phyloP scores from a whole-genome alignment of 73 alveolate genomes.

The Symbiodinium pilosum region DNA sequence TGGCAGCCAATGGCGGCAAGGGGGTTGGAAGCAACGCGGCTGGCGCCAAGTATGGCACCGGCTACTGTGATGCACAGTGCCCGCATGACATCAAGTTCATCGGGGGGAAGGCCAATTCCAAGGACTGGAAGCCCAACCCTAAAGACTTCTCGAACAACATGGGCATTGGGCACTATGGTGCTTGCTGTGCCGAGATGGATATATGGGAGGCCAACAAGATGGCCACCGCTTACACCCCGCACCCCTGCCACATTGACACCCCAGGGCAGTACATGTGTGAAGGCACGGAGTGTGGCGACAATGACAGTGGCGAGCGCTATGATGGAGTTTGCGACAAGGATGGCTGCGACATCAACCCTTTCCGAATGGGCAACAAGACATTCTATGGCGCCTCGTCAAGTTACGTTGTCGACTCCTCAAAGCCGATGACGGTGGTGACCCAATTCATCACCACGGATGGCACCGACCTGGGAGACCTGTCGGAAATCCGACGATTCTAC shows the following conservation, averaged over 20 bases:
- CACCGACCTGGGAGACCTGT: slow-evolving; percentile 92
- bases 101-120: slow-evolving; percentile 94
- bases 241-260: slow-evolving; percentile 70
- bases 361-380: slow-evolving; percentile 56
- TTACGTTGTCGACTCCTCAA: slow-evolving; percentile 82
- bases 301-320: slow-evolving; percentile 68
- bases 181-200: slow-evolving; percentile 96
- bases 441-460: slow-evolving; percentile 95
- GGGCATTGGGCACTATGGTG: slow-evolving; percentile 90
- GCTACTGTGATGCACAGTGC: slow-evolving; percentile 57
- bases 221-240: slow-evolving; percentile 89
- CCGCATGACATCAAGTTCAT: slow-evolving; percentile 95
- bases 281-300: slow-evolving; percentile 95
- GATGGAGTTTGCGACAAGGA: slow-evolving; percentile 95
- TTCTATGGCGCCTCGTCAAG: slow-evolving; percentile 83
- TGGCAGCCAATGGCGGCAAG: slow-evolving; percentile 95
- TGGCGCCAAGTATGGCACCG: slow-evolving; percentile 95
- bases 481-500: slow-evolving; percentile 95
- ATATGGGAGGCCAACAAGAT: slow-evolving; percentile 96
- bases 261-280: slow-evolving; percentile 61
- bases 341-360: slow-evolving; percentile 96
- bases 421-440: slow-evolving; percentile 80
- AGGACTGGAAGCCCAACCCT: slow-evolving; percentile 79
- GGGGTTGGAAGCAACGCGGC: slow-evolving; percentile 88
- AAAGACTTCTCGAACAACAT: slow-evolving; percentile 6